phyloP scores from a whole-genome alignment of 2,329 filamentous ascomycete species.

The Fusarium pseudograminearum region DNA sequence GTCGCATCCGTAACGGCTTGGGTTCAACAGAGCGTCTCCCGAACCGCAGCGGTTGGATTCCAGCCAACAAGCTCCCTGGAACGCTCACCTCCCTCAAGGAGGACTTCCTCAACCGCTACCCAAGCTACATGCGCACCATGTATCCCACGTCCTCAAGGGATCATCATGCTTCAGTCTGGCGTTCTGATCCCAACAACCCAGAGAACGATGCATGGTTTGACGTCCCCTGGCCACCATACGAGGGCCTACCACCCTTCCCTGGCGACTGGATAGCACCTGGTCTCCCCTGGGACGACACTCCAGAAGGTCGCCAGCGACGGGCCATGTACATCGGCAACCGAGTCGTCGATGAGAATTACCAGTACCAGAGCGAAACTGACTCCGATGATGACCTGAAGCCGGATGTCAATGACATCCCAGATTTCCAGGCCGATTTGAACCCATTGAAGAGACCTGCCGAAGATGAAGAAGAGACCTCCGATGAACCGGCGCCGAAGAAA shows the following conservation, averaged over 20 bases:
- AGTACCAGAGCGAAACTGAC: constrained; percentile 33
- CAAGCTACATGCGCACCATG: constrained; percentile 47
- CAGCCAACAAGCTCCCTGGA: constrained; percentile 27
- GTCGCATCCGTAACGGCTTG: constrained; percentile 45
- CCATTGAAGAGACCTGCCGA: constrained; percentile 3
- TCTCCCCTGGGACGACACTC: not conserved
- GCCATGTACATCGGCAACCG: constrained; percentile 6
- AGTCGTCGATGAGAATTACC: constrained; percentile 36
- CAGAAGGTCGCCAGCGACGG: not conserved
- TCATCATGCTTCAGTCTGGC: constrained; percentile 42
- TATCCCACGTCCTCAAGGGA: constrained; percentile 44
- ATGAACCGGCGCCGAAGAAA: constrained; percentile 31
- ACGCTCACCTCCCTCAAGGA: constrained; percentile 39
- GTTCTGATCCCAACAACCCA: constrained; percentile 51
- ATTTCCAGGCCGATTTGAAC: constrained; percentile 15
- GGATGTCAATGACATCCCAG: constrained; percentile 34
- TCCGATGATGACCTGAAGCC: constrained; percentile 39
- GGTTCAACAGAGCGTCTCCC: constrained; percentile 43
- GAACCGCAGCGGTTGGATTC: constrained; percentile 53
- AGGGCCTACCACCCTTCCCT: constrained; percentile 41
- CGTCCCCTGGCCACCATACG: constrained; percentile 49
- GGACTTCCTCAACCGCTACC: constrained; percentile 43
- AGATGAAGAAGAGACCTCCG: not conserved
- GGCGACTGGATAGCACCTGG: constrained; percentile 37
- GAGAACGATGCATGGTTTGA: constrained; percentile 44